phyloP scores from a whole-genome alignment of 371 early-diverging fungal genomes.

The Capillidium rhysosporum region DNA sequence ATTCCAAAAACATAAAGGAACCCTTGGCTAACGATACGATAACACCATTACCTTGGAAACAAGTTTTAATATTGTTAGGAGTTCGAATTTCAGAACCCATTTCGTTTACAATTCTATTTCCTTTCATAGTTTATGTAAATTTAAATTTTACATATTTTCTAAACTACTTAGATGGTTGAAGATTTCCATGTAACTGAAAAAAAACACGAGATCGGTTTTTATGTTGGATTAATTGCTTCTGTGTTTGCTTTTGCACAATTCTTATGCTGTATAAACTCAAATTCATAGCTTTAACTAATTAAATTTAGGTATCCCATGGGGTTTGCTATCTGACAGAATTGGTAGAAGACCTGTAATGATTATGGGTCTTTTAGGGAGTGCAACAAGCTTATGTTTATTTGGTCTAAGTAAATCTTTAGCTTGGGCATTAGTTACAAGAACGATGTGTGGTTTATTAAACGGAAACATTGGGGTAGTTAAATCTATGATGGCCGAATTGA shows the following conservation, averaged over 20 bases:
- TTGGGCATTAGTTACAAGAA: conserved; percentile 41
- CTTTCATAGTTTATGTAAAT: conserved; percentile 35
- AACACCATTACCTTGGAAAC: conserved; percentile 26
- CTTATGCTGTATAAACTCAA: conserved; percentile 7
- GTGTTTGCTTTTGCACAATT: conserved; percentile 40
- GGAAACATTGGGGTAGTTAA: conserved; percentile 67
- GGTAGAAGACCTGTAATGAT: conserved; percentile 71
- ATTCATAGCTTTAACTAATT: conserved; percentile 13
- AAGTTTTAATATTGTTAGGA: conserved; percentile 29
- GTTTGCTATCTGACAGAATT: conserved; percentile 27
- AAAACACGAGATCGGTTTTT: conserved; percentile 30
- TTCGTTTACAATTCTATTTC: conserved; percentile 32
- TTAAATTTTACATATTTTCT: conserved; percentile 5
- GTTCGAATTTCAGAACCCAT: conserved; percentile 22
- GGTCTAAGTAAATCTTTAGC: conserved; percentile 41
- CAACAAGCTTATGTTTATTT: conserved; percentile 44
- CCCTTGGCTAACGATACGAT: no score
- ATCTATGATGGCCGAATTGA: conserved; percentile 66
- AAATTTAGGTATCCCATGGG: conserved; percentile 29
- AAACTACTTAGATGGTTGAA: conserved; percentile 22
- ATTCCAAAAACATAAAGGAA: no score
- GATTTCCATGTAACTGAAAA: conserved; percentile 29
- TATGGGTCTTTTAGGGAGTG: conserved; percentile 55
- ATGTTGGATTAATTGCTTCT: conserved; percentile 35
- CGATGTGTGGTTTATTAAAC: conserved; percentile 56